Evolutionary conservation across 2,329 filamentous ascomycete genomes (phyloP).

Genomic region (Chrysosporium keratinophilum): DNA sequence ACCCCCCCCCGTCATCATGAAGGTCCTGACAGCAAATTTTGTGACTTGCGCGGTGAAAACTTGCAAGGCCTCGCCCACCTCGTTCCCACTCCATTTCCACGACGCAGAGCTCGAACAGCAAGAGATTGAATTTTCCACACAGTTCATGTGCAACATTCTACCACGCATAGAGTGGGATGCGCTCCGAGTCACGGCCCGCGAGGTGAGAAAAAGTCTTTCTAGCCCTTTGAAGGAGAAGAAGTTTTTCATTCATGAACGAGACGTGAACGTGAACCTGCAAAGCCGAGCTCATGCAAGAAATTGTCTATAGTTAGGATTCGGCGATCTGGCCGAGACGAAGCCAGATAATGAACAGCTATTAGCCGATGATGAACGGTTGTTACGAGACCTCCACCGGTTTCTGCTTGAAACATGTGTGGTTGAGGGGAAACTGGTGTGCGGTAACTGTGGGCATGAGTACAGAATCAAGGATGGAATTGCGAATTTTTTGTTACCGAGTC

Average conservation of each 20-base stretch:
- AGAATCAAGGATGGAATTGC: slow-evolving; percentile 90
- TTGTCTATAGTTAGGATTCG: slow-evolving; percentile 74
- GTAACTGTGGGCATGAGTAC: slow-evolving; percentile 87
- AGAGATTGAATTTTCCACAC: slow-evolving; percentile 68
- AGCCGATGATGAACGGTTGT: slow-evolving; percentile 52
- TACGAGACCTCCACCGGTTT: slow-evolving; percentile 68
- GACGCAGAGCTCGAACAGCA: slow-evolving; percentile 83
- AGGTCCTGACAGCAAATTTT: slow-evolving; percentile 76
- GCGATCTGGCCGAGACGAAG: slow-evolving; percentile 55
- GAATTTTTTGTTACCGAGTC: slow-evolving; percentile 87
- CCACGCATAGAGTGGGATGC: slow-evolving; percentile 83
- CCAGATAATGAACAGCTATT: slow-evolving; percentile 51
- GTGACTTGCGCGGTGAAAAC: slow-evolving; percentile 90
- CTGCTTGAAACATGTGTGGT: slow-evolving; percentile 82
- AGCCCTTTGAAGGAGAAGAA: too few relatives aligned
- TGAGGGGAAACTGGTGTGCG: slow-evolving; percentile 83
- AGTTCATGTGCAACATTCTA: slow-evolving; percentile 74
- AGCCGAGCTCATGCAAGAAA: too few relatives aligned
- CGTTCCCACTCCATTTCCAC: slow-evolving; percentile 84
- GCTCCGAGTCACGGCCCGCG: slow-evolving; percentile 61
- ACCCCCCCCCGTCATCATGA: too few relatives aligned
- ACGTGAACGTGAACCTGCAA: too few relatives aligned
- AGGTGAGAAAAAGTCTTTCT: slow-evolving; percentile 32
- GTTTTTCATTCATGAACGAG: too few relatives aligned
- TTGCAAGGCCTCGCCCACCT: slow-evolving; percentile 69